These are phyloP conservation scores for Vanrija sp. DNA, from an alignment of 1,284 basidiomycete genomes.

Conservation along the genomic window DNA sequence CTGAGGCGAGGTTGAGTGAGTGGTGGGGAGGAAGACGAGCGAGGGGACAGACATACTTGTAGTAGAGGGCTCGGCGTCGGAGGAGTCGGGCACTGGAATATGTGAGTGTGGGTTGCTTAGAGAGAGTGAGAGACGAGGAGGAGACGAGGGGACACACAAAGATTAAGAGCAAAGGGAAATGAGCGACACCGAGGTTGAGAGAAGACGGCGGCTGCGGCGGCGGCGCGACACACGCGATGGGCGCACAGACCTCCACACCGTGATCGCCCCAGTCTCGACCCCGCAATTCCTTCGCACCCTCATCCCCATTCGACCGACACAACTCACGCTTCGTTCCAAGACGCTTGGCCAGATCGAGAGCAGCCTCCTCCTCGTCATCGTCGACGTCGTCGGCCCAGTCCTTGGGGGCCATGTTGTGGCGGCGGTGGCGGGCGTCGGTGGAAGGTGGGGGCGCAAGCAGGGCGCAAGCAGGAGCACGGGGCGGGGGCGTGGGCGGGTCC, in stretches of 20 bases:
- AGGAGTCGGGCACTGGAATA: not conserved
- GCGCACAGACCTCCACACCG: not conserved
- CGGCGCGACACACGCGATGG: not conserved
- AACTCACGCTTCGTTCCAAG: slow-evolving; percentile 19
- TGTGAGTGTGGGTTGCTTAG: not conserved
- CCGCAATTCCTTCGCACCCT: not conserved
- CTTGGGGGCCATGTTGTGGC: slow-evolving; percentile 4
- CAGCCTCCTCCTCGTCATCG: slow-evolving; percentile 19
- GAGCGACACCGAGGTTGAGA: too few species aligned
- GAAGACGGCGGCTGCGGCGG: too few species aligned
- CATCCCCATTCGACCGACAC: not conserved
- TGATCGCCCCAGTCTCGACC: not conserved
- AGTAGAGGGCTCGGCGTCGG: not conserved
- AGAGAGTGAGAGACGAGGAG: not conserved
- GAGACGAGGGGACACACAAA: not conserved
- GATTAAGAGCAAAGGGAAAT: not conserved
- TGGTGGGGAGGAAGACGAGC: not conserved
- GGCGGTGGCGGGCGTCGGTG: not conserved
- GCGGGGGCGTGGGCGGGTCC: not conserved
- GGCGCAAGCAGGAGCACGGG: not conserved
- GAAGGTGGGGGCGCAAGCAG: not conserved
- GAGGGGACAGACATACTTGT: not conserved
- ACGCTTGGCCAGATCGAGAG: slow-evolving; percentile 13
- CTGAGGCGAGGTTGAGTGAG: slow-evolving; percentile 4
- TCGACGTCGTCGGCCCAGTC: slow-evolving; percentile 33